Evolutionary conservation across 192 early-diverging fungal species (phyloP).

Genomic region (Gamsiella multidivaricata): DNA sequence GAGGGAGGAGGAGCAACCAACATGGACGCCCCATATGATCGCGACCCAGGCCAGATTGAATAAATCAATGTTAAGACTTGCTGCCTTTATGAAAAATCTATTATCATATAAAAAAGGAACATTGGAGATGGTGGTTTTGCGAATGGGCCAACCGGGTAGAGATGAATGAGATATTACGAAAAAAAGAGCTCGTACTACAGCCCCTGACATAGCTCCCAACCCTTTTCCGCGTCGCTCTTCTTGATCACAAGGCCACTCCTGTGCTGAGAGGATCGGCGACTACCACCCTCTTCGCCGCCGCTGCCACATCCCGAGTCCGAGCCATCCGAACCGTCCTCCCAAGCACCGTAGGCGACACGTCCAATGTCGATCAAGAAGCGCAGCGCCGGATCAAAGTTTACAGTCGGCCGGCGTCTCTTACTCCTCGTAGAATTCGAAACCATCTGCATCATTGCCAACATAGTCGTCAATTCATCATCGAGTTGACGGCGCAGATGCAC

Average conservation of each 20-base stretch:
- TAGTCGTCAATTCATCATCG: constrained; percentile 44
- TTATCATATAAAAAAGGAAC: no score
- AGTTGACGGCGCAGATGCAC: constrained; percentile 47
- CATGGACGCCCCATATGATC: no score
- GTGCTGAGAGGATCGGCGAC: not conserved
- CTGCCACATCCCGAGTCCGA: constrained; percentile 48
- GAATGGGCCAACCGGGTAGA: no score
- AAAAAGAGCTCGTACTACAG: constrained; percentile 23
- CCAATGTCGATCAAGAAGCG: constrained; percentile 49
- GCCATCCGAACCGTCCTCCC: constrained; percentile 48
- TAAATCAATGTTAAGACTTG: no score
- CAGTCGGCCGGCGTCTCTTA: constrained; percentile 8
- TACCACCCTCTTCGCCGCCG: constrained; percentile 37
- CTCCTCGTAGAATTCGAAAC: constrained; percentile 24
- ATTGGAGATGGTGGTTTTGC: no score
- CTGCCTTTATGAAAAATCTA: no score
- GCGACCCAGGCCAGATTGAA: no score
- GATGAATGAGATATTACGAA: no score
- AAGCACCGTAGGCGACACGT: constrained; percentile 45
- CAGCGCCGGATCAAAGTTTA: constrained; percentile 47
- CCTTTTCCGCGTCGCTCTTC: constrained; percentile 52
- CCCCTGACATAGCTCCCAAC: constrained; percentile 43
- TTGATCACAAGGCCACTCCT: constrained; percentile 3
- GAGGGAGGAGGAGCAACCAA: no score
- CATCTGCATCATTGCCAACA: constrained; percentile 40